A percentile compares a stretch with the other conserved stretches of the same genome.
Evolutionary conservation across 2,329 filamentous ascomycete species (phyloP).

Genomic region (Scleromitrula shiraiana): DNA sequence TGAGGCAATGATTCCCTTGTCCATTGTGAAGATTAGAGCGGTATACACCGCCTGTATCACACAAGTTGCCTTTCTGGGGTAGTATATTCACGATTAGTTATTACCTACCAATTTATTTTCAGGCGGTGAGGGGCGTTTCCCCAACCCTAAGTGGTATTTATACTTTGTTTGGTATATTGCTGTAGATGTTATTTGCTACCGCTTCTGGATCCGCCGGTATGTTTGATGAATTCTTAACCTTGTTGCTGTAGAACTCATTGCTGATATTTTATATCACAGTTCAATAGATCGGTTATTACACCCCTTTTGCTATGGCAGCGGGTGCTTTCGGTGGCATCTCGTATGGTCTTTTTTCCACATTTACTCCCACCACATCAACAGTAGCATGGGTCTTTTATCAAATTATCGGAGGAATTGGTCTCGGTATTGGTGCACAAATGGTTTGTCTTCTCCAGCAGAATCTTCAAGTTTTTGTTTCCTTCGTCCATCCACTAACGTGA

Average conservation of each 20-base stretch:
- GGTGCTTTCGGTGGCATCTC: constrained; percentile 22
- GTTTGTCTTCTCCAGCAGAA: constrained; percentile 5
- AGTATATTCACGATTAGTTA: constrained; percentile 27
- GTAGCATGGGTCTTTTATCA: constrained; percentile 24
- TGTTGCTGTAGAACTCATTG: too few relatives aligned
- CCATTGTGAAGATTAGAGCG: constrained; percentile 13
- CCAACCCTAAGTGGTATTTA: constrained; percentile 33
- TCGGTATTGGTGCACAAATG: constrained; percentile 21
- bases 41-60: constrained; percentile 6
- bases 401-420: constrained; percentile 21
- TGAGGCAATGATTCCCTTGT: constrained; percentile 19
- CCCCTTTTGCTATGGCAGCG: constrained; percentile 26
- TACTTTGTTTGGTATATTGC: constrained; percentile 34
- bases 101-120: constrained; percentile 43
- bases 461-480: too few relatives aligned
- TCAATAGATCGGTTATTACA: constrained; percentile 27
- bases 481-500: background rate
- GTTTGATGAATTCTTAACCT: too few relatives aligned
- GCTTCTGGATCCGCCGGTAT: background rate
- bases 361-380: constrained; percentile 17
- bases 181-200: constrained; percentile 11
- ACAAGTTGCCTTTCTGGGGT: background rate
- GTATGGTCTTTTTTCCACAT: constrained; percentile 29
- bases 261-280: constrained; percentile 8
- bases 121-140: constrained; percentile 34